These are phyloP conservation scores for Gossypium sturtianum DNA, from an alignment of 345 rosid species.

Conservation along the genomic window DNA sequence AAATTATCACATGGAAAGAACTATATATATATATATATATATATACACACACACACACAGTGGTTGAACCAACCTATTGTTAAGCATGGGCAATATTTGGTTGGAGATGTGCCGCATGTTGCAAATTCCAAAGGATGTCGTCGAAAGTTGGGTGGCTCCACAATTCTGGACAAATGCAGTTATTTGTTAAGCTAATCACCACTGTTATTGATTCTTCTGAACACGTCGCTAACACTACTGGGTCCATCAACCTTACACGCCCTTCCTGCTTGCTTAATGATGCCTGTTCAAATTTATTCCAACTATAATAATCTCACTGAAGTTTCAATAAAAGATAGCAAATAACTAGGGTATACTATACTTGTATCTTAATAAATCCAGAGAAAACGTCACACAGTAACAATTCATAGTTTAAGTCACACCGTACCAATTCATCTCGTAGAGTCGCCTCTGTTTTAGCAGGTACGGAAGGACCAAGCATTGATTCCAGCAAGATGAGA, in stretches of 20 bases:
- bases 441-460: constrained; percentile 79
- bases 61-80: constrained; percentile 36
- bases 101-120: constrained; percentile 90
- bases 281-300: constrained; percentile 33
- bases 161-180: constrained; percentile 68
- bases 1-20: no score
- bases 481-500: constrained; percentile 78
- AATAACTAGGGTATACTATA: no score
- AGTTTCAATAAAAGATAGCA: no score
- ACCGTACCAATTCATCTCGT: constrained; percentile 70
- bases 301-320: no score
- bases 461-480: constrained; percentile 71
- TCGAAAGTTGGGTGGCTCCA: constrained; percentile 72
- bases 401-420: no score
- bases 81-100: constrained; percentile 61
- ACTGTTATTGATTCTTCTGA: constrained; percentile 76
- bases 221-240: constrained; percentile 67
- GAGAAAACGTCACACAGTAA: no score
- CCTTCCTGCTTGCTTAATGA: constrained; percentile 97
- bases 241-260: constrained; percentile 67
- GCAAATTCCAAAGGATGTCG: constrained; percentile 91
- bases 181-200: constrained; percentile 64
- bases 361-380: no score
- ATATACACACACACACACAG: not conserved
- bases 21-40: not conserved